Evolutionary conservation across 192 early-diverging fungal species (phyloP), one percentile per base, ranked within the genome.

Genomic region (Backusella circina): DNA sequence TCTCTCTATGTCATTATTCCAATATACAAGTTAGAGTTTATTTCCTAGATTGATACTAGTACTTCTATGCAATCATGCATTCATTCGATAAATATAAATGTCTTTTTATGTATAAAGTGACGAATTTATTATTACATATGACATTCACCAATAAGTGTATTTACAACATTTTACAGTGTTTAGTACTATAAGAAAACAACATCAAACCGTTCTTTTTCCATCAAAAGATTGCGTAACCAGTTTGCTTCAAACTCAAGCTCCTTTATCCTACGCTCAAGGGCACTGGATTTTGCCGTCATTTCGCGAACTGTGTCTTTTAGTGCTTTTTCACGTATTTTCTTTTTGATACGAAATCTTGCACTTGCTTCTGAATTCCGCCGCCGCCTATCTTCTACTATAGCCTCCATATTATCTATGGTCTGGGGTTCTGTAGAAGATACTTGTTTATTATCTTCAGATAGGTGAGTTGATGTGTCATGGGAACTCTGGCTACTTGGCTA

Each of bases 281-380:
- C 68, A 23, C 90, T 89, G 28, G 89, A 91, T 80, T 90, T 90
- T 7, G 80, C 85, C 2, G 87, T 83, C 91, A 96, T 89, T 64
- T 94, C 92, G 67, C 86, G 82, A 2, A 93, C 94, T 0, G 90
- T 93, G 35, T 87, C 83, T 81, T 95, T 91, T 71, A 98, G 80
- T 7, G 86, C 88, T 83, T 94, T 90, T 83, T 97, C 96, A 47
- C 91, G 88, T 78, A 90, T 77, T 86, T 97, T 97, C 82, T 97
- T 98, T 86, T 96, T 96, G 70, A 92, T 87, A 10, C 97, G 87
- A 88, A 98, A 98, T 21, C 97, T 87, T n/a, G 96, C 96, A 5
- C 93, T 94, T n/a, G 97, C 97, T 8, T 89, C 95, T 2, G 96
- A 97, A 86, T 98, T 98, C 47, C 96, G 90, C 32, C 89, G 83